Conservation (phyloP, 768 basidiomycete genomes). For the Trametes punicea region DNA sequence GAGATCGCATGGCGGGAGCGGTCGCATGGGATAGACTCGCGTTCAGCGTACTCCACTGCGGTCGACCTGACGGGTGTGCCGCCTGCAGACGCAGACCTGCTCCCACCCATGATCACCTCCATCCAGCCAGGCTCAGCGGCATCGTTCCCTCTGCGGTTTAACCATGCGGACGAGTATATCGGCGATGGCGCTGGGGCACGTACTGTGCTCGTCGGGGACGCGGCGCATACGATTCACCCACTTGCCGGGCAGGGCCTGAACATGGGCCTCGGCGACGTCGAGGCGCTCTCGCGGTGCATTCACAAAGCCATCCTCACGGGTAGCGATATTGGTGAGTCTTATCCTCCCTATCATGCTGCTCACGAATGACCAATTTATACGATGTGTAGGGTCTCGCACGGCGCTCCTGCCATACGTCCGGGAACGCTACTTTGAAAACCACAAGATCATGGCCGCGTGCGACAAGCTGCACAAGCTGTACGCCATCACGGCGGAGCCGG, state of each 20-base stretch:
- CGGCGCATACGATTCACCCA: conserved; percentile 93
- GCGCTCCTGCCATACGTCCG: conserved; percentile 74
- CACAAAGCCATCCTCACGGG: conserved; percentile 55
- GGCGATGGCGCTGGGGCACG: conserved; percentile 65
- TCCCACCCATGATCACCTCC: conserved; percentile 73
- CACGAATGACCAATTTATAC: neutral
- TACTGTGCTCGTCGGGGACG: conserved; percentile 91
- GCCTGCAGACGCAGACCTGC: conserved; percentile 51
- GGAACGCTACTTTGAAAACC: conserved; percentile 83
- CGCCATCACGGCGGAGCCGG: conserved; percentile 54
- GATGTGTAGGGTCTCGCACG: conserved; percentile 61
- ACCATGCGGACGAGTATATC: conserved; percentile 83
- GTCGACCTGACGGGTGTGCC: conserved; percentile 49
- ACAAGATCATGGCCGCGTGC: conserved; percentile 75
- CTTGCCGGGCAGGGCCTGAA: conserved; percentile 96
- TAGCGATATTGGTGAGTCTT: conserved; percentile 73
- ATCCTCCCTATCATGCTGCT: neutral
- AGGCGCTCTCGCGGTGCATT: conserved; percentile 66
- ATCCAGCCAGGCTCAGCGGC: conserved; percentile 75
- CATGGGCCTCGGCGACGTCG: conserved; percentile 85
- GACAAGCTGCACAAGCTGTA: conserved; percentile 94
- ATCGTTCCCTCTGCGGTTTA: conserved; percentile 86
- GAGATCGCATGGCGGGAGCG: conserved; percentile 74
- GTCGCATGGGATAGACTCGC: conserved; percentile 60
- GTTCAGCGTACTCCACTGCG: conserved; percentile 61